Evolutionary conservation across 805 yeast genomes (phyloP), one percentile per base, ranked within the genome.

Genomic region (Crinitomyces ghanaensis): DNA sequence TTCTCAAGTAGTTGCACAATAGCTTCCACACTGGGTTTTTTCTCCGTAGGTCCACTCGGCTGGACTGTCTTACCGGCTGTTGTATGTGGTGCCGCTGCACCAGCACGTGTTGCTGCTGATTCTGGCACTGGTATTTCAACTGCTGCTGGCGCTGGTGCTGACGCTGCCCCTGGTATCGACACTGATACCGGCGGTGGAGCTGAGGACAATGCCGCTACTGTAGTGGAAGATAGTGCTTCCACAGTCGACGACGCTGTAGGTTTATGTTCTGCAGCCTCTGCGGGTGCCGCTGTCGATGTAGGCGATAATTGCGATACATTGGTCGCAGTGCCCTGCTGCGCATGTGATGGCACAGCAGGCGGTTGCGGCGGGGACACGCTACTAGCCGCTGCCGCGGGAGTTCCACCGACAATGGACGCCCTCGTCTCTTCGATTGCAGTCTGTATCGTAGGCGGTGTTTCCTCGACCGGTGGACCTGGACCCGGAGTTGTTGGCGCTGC

Each of bases 1-100:
- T 54, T 49, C 5, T 50, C 57, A 13, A 56, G 40, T 14, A 56
- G 44, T 36, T 53, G 50, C n/a, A 54, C 45, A 36, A 56, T 54
- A 26, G 54, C 42, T 30, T 48, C 57, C 2, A 44, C 44, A 9
- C 55, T 40, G 8, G 48, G 46, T 3, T 47, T 41, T 13, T 42
- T 41, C 34, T 43, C 44, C 11, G 41, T 35, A 7, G 38, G 26
- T 16, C 31, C 35, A 21, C 34, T 11, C 8, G 26, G 8, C 19
- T n/a, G 12, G 13, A 29, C 9, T 5, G 35, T 19, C 16, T 17
- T 35, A 25, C 31, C n/a, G 4, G 33, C 25, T 11, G 9, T 15
- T 17, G 15, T 20, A 11, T 29, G 26, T 24, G 38, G 21, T 4
- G 35, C 22, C 4, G 32, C 15, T 5, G 26, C 25, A 2, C 21